These are phyloP conservation scores for Chrysanthemum lavandulifolium DNA, from an alignment of 129 eudicot genomes.

Conservation along the genomic window DNA sequence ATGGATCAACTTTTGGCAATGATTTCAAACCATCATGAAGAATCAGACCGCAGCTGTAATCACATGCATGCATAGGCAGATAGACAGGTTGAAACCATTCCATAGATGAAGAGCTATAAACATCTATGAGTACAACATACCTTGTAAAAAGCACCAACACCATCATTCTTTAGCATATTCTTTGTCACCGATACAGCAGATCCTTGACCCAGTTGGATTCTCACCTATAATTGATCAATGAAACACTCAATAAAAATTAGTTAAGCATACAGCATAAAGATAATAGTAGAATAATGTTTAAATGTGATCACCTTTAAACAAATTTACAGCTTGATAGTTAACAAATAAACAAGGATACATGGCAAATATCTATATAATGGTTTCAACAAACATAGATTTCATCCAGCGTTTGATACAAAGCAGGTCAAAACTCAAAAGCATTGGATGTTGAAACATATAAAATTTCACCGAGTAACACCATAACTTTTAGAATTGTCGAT, in stretches of 20 bases:
- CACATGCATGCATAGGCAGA: not conserved
- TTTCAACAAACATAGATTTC: not conserved
- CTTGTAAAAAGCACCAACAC: conserved; percentile 89
- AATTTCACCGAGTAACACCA: not conserved
- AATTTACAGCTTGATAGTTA: not conserved
- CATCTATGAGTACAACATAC: conserved; percentile 32
- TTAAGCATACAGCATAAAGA: not conserved
- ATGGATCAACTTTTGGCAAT: not conserved
- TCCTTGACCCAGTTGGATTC: conserved; percentile 97
- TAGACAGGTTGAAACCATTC: not conserved
- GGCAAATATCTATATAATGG: not conserved
- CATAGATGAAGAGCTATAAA: not conserved
- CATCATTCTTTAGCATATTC: conserved; percentile 88
- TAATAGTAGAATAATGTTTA: not conserved
- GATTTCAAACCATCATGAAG: not conserved
- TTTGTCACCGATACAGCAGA: conserved; percentile 75
- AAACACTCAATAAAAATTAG: not conserved
- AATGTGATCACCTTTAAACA: not conserved
- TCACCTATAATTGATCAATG: conserved; percentile 51
- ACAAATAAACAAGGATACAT: conserved; percentile 6
- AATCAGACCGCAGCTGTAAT: not conserved
- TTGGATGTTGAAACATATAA: not conserved
- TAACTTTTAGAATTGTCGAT: not conserved
- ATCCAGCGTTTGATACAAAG: not conserved
- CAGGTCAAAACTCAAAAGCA: not conserved